These are phyloP conservation scores for Colletotrichum costaricense DNA, from an alignment of 2,329 filamentous ascomycete genomes.

Conservation along the genomic window DNA sequence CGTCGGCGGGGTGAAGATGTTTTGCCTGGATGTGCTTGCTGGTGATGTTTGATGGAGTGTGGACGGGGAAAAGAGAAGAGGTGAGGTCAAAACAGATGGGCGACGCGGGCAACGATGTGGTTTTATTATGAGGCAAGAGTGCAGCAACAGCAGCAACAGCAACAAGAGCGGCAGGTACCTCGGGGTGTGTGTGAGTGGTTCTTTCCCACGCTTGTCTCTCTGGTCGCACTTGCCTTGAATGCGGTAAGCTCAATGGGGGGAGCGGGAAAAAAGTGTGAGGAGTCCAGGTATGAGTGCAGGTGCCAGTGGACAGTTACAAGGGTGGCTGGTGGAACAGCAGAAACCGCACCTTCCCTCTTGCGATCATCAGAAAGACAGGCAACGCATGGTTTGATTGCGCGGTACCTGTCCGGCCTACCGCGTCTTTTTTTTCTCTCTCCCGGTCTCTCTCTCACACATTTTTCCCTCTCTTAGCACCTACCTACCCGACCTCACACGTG, in stretches of 20 bases:
- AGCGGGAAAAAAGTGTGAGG: background rate
- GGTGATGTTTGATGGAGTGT: slow-evolving; percentile 21
- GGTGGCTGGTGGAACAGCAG: slow-evolving; percentile 33
- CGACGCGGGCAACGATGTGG: slow-evolving; percentile 30
- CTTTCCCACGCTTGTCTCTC: background rate
- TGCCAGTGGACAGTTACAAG: slow-evolving; percentile 18
- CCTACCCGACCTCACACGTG: too few relatives aligned
- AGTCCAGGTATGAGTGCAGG: background rate
- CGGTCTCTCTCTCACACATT: background rate
- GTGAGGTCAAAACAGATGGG: background rate
- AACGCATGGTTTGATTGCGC: slow-evolving; percentile 23
- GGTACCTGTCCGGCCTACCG: slow-evolving; percentile 14
- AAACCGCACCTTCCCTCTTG: slow-evolving; percentile 34
- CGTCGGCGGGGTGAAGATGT: slow-evolving; percentile 30
- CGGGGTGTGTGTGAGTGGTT: slow-evolving; percentile 2
- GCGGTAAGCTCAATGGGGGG: slow-evolving; percentile 4
- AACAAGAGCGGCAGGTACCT: background rate
- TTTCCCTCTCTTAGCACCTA: too few relatives aligned
- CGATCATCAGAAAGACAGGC: slow-evolving; percentile 12
- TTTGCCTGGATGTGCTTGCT: slow-evolving; percentile 26
- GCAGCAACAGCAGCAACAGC: background rate
- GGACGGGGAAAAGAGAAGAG: slow-evolving; percentile 16
- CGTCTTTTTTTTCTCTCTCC: background rate
- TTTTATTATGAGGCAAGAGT: slow-evolving; percentile 28
- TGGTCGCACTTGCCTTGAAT: slow-evolving; percentile 4